Conservation (phyloP, 345 rosid genomes). For the Fremontodendron californicum region DNA sequence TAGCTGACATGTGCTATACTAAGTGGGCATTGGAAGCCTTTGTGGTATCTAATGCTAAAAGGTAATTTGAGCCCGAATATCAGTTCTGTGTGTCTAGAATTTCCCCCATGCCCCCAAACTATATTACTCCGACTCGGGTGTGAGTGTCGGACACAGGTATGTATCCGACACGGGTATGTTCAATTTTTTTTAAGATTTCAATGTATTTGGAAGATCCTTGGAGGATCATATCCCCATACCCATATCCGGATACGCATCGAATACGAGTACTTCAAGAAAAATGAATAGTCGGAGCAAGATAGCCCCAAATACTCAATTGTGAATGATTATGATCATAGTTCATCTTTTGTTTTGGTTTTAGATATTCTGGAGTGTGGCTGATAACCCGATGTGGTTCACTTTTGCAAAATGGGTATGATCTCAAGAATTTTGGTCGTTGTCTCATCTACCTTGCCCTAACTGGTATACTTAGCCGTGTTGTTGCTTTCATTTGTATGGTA, state of each 20-base stretch:
- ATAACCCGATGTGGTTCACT: constrained; percentile 89
- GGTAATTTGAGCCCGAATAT: constrained; percentile 33
- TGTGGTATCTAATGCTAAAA: constrained; percentile 89
- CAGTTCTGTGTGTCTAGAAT: background rate
- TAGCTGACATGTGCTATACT: constrained; percentile 65
- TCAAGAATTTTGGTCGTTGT: constrained; percentile 58
- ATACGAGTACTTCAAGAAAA: too few species aligned
- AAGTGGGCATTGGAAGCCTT: constrained; percentile 98
- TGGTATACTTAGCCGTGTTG: constrained; percentile 52
- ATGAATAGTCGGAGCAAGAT: too few species aligned
- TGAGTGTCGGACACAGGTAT: too few species aligned
- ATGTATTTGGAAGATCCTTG: too few species aligned
- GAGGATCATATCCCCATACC: too few species aligned
- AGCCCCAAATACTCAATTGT: background rate
- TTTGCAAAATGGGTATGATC: constrained; percentile 54
- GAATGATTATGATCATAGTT: background rate
- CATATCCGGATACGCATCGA: too few species aligned
- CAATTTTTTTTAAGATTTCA: too few species aligned
- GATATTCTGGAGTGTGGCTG: constrained; percentile 96
- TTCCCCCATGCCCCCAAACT: too few species aligned
- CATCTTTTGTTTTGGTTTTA: constrained; percentile 21
- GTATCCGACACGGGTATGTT: too few species aligned
- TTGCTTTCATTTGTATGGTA: constrained; percentile 65
- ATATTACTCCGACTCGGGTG: too few species aligned
- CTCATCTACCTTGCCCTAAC: constrained; percentile 50